Evolutionary conservation across 2,329 filamentous ascomycete species (phyloP).

Genomic region (Chaetothyriales sp.): DNA sequence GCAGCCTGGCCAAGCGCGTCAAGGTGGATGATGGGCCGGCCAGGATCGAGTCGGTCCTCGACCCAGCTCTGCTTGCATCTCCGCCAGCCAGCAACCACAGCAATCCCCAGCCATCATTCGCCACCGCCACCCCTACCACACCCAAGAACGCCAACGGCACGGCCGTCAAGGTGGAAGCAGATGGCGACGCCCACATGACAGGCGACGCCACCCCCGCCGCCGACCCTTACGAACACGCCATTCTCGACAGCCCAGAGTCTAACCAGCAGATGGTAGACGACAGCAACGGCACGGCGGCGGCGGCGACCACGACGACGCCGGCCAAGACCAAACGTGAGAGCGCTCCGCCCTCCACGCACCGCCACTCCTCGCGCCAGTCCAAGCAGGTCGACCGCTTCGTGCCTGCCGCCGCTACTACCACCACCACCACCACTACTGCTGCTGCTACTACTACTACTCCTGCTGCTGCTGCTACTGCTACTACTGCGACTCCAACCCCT

Average conservation of each 20-base stretch:
- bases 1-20: constrained; percentile 26
- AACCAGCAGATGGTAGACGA: background rate
- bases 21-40: constrained; percentile 2
- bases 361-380: constrained; percentile 32
- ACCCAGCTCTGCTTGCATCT: constrained; percentile 9
- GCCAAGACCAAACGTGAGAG: background rate
- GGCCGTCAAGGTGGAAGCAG: background rate
- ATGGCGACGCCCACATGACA: background rate
- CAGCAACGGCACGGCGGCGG: background rate
- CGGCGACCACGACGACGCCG: background rate
- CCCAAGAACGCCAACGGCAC: background rate
- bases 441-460: no score
- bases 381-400: constrained; percentile 28
- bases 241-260: background rate
- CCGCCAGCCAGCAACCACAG: background rate
- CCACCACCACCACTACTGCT: no score
- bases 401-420: constrained; percentile 24
- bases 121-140: background rate
- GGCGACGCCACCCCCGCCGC: constrained; percentile 1
- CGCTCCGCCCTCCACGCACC: background rate
- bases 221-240: constrained; percentile 11
- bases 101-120: background rate
- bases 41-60: constrained; percentile 14
- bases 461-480: no score
- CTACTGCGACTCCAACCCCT: no score